phyloP scores from a whole-genome alignment of 768 basidiomycete genomes.

The Candolleomyces efflorescens region DNA sequence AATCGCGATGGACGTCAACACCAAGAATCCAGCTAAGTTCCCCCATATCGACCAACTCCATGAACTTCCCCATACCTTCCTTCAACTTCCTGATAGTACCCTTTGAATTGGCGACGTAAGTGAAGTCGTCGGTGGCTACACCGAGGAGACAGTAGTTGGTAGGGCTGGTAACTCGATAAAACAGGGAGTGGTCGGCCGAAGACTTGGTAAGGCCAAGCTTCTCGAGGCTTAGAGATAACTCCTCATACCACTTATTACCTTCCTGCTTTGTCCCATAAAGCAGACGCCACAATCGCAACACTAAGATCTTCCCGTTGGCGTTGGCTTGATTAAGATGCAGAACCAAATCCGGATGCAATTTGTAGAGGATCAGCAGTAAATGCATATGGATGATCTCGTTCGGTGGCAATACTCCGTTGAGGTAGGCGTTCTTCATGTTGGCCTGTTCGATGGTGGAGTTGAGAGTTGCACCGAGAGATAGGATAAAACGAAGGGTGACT shows the following conservation, averaged over 20 bases:
- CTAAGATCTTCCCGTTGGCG: background rate
- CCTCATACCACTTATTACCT: slow-evolving; percentile 7
- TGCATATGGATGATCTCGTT: background rate
- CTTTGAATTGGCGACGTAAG: slow-evolving; percentile 2
- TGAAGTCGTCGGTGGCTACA: slow-evolving; percentile 14
- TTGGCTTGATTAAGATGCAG: background rate
- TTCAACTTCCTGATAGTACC: background rate
- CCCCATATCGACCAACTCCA: slow-evolving; percentile 21
- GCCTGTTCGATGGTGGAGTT: background rate
- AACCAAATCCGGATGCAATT: background rate
- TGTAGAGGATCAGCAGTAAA: background rate
- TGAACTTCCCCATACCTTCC: slow-evolving; percentile 7
- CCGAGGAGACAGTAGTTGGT: slow-evolving; percentile 19
- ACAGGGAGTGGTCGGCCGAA: slow-evolving; percentile 8
- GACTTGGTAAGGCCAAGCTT: slow-evolving; percentile 9
- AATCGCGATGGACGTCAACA: slow-evolving; percentile 19
- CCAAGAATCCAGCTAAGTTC: slow-evolving; percentile 24
- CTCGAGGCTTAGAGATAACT: background rate
- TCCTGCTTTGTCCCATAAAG: slow-evolving; percentile 31
- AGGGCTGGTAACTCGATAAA: slow-evolving; percentile 18
- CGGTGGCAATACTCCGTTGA: background rate
- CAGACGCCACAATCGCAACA: background rate
- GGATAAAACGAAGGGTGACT: background rate
- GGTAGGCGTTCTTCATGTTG: background rate
- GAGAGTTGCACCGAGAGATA: background rate